Conservation (phyloP, 2,329 filamentous ascomycete species). For the Penicillium sp. region DNA sequence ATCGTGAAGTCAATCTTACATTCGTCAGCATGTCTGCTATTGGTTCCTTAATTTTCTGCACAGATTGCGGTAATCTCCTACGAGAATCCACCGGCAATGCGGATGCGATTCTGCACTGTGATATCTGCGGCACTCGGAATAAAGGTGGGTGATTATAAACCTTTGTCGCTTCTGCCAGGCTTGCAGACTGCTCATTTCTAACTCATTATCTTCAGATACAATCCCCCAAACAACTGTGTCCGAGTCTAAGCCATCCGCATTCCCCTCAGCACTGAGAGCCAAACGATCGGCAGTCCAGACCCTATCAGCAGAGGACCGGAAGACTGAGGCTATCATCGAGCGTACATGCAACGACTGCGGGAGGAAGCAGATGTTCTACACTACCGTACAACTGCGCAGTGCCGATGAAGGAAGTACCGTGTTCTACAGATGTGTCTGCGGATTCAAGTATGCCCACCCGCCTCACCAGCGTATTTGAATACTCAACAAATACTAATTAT, state of each 20-base stretch:
- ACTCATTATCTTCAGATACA: conserved; percentile 55
- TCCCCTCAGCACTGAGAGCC: conserved; percentile 83
- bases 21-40: conserved; percentile 70
- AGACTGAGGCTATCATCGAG: conserved; percentile 67
- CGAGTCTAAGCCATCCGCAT: conserved; percentile 81
- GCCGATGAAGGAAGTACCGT: conserved; percentile 94
- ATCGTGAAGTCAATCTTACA: neutral
- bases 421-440: conserved; percentile 86
- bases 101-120: conserved; percentile 75
- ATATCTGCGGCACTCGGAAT: conserved; percentile 81
- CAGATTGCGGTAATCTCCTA: conserved; percentile 84
- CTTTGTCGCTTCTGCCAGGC: neutral
- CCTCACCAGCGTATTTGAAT: neutral
- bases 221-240: conserved; percentile 75
- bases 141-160: conserved; percentile 58
- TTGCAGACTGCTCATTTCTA: conserved; percentile 3
- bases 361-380: conserved; percentile 76
- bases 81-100: conserved; percentile 74
- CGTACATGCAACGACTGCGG: conserved; percentile 79
- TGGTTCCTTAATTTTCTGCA: conserved; percentile 89
- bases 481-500: conserved; percentile 18
- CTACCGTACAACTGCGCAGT: conserved; percentile 79
- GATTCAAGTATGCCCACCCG: conserved; percentile 65
- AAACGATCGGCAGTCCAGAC: conserved; percentile 84
- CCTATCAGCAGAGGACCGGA: conserved; percentile 72